Conservation (phyloP, 2,329 filamentous ascomycete species). For the Aspergillus sclerotialis region DNA sequence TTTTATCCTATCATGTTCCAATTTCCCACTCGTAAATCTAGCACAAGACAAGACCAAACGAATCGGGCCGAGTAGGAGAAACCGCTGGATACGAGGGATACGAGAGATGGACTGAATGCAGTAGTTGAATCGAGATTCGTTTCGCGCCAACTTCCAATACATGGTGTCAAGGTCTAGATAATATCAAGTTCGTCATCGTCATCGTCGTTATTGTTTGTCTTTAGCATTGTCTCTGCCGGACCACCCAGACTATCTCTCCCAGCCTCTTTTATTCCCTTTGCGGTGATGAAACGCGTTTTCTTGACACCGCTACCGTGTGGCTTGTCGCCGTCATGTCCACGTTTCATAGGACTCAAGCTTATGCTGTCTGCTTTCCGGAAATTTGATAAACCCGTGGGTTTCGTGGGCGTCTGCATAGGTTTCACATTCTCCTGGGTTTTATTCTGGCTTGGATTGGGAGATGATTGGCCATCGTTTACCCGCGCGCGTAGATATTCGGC, state of each 20-base stretch:
- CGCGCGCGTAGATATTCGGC: slow-evolving; percentile 39
- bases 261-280: slow-evolving; percentile 69
- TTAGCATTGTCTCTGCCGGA: slow-evolving; percentile 34
- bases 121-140: too few species aligned
- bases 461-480: slow-evolving; percentile 13
- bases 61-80: too few species aligned
- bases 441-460: slow-evolving; percentile 1
- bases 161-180: too few species aligned
- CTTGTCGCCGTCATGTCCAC: slow-evolving; percentile 27
- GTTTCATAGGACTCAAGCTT: slow-evolving; percentile 35
- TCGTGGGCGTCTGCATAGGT: slow-evolving; percentile 7
- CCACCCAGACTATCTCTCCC: slow-evolving; percentile 64
- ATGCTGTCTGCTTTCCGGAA: slow-evolving; percentile 33
- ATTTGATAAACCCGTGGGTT: slow-evolving; percentile 16
- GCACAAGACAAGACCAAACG: too few species aligned
- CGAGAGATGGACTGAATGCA: too few species aligned
- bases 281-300: slow-evolving; percentile 74
- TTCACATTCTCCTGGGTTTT: slow-evolving; percentile 6
- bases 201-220: slow-evolving; percentile 43
- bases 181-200: slow-evolving; percentile 47
- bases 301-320: slow-evolving; percentile 37
- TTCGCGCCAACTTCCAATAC: too few species aligned
- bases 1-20: too few species aligned
- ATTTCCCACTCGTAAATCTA: too few species aligned
- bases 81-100: too few species aligned